A percentile compares a stretch with the other conserved stretches of the same genome.
phyloP scores from a whole-genome alignment of 352 stramenopile genomes.

The Phytophthora syringae region DNA sequence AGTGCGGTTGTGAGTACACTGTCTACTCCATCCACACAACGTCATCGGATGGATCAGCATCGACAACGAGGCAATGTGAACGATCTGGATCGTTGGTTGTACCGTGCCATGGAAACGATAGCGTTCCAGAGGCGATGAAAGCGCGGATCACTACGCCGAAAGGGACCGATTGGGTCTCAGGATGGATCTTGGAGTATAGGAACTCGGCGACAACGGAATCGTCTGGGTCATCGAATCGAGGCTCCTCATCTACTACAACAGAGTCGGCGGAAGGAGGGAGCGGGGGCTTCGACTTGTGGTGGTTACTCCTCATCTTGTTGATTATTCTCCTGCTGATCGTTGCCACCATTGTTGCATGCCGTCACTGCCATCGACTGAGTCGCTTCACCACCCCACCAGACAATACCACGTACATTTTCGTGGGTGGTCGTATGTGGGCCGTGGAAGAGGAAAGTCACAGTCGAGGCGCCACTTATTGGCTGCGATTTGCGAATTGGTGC shows the following conservation, averaged over 20 bases:
- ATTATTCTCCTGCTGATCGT: constrained; percentile 29
- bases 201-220: constrained; percentile 12
- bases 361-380: constrained; percentile 30
- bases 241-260: constrained; percentile 28
- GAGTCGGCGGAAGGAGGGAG: not conserved
- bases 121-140: constrained; percentile 10
- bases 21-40: constrained; percentile 32
- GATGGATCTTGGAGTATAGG: constrained; percentile 30
- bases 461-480: constrained; percentile 27
- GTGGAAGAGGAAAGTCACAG: constrained; percentile 25
- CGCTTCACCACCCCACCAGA: constrained; percentile 22
- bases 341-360: constrained; percentile 27
- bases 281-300: constrained; percentile 26
- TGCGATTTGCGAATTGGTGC: constrained; percentile 35
- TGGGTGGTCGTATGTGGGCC: constrained; percentile 35
- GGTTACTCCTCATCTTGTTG: constrained; percentile 28
- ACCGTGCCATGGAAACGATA: constrained; percentile 38
- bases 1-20: constrained; percentile 19
- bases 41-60: not conserved
- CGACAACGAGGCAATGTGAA: constrained; percentile 18
- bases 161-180: constrained; percentile 27
- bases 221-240: constrained; percentile 10
- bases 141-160: constrained; percentile 15
- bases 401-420: constrained; percentile 36
- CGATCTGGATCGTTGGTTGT: constrained; percentile 35